Conservation (phyloP, 176 grass and related monocot species). For the Eragrostis nindensis region DNA sequence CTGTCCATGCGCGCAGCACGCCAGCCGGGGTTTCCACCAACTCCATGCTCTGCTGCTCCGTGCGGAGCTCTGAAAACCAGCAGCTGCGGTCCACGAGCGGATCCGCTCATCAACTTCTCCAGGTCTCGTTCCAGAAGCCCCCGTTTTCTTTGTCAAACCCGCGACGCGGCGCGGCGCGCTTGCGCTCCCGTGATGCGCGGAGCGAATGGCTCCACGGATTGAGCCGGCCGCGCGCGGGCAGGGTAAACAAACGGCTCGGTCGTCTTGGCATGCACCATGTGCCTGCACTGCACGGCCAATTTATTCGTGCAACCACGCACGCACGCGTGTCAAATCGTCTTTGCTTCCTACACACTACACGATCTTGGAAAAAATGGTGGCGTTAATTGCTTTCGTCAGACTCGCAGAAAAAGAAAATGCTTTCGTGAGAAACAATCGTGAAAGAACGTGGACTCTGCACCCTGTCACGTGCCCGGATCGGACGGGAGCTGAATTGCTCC, state of each 20-base stretch:
- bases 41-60: not conserved
- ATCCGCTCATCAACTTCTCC: not conserved
- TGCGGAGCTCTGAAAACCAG: too few species aligned
- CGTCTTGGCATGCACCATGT: not conserved
- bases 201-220: constrained; percentile 53
- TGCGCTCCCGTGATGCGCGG: constrained; percentile 39
- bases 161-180: not conserved
- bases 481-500: not conserved
- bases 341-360: not conserved
- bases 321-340: not conserved
- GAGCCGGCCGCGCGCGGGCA: not conserved
- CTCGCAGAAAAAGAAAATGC: not conserved
- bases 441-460: not conserved
- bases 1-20: too few species aligned
- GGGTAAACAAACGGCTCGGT: not conserved
- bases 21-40: not conserved
- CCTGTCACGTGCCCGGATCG: not conserved
- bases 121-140: not conserved
- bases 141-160: not conserved
- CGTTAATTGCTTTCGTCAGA: not conserved
- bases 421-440: not conserved
- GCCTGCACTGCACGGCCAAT: not conserved
- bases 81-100: not conserved
- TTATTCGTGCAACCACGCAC: too few species aligned
- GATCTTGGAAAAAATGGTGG: not conserved